These are phyloP conservation scores for Cladophialophora bantiana DNA, from an alignment of 2,329 filamentous ascomycete genomes.

Conservation along the genomic window DNA sequence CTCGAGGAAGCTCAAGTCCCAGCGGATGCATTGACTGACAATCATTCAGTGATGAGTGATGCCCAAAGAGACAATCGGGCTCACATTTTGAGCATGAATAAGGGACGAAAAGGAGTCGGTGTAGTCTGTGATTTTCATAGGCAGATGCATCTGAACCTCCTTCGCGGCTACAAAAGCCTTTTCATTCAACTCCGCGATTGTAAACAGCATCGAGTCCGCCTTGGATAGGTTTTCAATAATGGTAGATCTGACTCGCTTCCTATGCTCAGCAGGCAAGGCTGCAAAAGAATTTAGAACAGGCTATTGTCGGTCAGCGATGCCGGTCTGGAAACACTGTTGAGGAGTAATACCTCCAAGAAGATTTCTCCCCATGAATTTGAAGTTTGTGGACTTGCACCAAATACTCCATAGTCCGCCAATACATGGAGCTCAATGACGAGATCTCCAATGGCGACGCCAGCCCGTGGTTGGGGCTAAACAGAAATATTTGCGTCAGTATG, in stretches of 20 bases:
- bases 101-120: conserved; percentile 25
- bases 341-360: conserved; percentile 10
- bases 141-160: conserved; percentile 17
- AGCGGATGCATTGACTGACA: conserved; percentile 8
- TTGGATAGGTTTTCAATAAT: conserved; percentile 12
- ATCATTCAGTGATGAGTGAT: background rate
- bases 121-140: conserved; percentile 23
- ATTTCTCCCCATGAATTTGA: conserved; percentile 5
- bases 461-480: conserved; percentile 6
- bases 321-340: background rate
- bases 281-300: conserved; percentile 18
- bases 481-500: background rate
- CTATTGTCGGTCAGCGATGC: background rate
- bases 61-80: background rate
- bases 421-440: conserved; percentile 17
- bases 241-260: conserved; percentile 1
- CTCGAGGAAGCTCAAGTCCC: conserved; percentile 17
- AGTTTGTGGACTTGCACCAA: background rate
- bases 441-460: conserved; percentile 19
- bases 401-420: conserved; percentile 13
- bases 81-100: conserved; percentile 22
- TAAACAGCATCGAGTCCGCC: conserved; percentile 7
- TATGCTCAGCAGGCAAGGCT: background rate
- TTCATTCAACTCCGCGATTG: conserved; percentile 64
- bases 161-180: conserved; percentile 44